A percentile compares a stretch with the other conserved stretches of the same genome.
phyloP scores from a whole-genome alignment of 176 grass and related monocot genomes.

The Eleusine indica region DNA sequence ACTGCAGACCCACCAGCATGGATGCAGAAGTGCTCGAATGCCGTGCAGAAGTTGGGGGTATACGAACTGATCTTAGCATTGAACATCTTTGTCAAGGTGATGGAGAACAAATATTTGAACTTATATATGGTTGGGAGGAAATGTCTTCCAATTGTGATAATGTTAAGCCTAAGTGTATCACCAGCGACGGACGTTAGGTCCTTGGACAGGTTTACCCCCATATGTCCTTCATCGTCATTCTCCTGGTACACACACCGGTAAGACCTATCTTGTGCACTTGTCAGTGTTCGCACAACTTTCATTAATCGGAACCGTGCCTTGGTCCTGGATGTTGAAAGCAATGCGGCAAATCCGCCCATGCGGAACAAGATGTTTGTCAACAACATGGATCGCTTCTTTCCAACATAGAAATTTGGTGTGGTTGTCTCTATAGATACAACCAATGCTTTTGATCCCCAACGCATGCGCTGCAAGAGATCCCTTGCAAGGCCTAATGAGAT shows the following conservation, averaged over 20 bases:
- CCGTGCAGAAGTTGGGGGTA: background rate
- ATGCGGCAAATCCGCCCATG: conserved; percentile 18
- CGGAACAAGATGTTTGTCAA: conserved; percentile 42
- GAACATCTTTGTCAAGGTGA: background rate
- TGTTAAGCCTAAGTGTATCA: conserved; percentile 3
- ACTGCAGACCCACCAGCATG: conserved; percentile 13
- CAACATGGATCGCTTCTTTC: conserved; percentile 31
- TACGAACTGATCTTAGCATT: background rate
- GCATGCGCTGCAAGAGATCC: conserved; percentile 13
- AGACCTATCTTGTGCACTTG: background rate
- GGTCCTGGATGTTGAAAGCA: conserved; percentile 17
- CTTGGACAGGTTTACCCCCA: conserved; percentile 13
- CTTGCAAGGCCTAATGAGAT: conserved; percentile 24
- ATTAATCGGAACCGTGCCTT: background rate
- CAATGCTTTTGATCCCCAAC: background rate
- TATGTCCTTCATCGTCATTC: conserved; percentile 42
- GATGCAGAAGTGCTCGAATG: conserved; percentile 23
- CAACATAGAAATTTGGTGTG: conserved; percentile 11
- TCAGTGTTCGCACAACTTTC: background rate
- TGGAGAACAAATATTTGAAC: background rate
- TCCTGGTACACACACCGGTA: conserved; percentile 32
- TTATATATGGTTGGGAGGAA: conserved; percentile 33
- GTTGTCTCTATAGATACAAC: conserved; percentile 36
- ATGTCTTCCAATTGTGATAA: background rate
- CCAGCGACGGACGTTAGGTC: conserved; percentile 28